These are phyloP conservation scores for Ganoderma meredithae DNA, from an alignment of 1,284 basidiomycete species.

Conservation along the genomic window DNA sequence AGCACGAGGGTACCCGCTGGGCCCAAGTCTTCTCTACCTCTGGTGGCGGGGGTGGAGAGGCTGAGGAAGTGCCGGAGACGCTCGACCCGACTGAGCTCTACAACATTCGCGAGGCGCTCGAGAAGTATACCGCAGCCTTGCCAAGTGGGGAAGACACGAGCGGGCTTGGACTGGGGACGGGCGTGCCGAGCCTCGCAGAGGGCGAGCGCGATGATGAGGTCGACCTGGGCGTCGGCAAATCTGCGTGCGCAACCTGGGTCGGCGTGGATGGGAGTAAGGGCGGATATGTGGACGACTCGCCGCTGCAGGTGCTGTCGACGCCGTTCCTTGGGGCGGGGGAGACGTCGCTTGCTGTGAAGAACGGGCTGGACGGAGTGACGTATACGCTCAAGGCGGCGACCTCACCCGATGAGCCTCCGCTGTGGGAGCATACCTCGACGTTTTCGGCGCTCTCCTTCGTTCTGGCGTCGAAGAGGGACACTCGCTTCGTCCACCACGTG, in stretches of 20 bases:
- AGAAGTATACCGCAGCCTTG: conserved; percentile 82
- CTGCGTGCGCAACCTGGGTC: conserved; percentile 70
- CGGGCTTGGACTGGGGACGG: conserved; percentile 64
- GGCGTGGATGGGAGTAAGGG: conserved; percentile 51
- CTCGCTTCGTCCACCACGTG: conserved; percentile 82
- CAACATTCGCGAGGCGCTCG: conserved; percentile 79
- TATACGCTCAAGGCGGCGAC: conserved; percentile 55
- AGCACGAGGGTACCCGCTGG: conserved; percentile 84
- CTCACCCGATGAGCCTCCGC: conserved; percentile 38
- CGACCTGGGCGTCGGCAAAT: conserved; percentile 72
- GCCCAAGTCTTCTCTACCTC: conserved; percentile 72
- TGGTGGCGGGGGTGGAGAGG: conserved; percentile 41
- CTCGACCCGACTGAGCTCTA: conserved; percentile 86
- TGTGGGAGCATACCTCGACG: conserved; percentile 83
- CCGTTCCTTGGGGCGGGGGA: conserved; percentile 54
- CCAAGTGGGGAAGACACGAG: conserved; percentile 62
- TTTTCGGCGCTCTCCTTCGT: conserved; percentile 94
- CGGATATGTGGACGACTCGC: conserved; percentile 45
- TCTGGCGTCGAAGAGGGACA: conserved; percentile 91
- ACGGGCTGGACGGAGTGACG: conserved; percentile 84
- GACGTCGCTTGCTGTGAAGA: conserved; percentile 73
- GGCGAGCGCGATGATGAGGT: conserved; percentile 88
- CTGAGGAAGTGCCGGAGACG: conserved; percentile 87
- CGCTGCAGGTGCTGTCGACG: conserved; percentile 65
- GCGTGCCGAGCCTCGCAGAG: conserved; percentile 78